phyloP scores from a whole-genome alignment of 768 basidiomycete genomes.

The Kondoa subrosea region DNA sequence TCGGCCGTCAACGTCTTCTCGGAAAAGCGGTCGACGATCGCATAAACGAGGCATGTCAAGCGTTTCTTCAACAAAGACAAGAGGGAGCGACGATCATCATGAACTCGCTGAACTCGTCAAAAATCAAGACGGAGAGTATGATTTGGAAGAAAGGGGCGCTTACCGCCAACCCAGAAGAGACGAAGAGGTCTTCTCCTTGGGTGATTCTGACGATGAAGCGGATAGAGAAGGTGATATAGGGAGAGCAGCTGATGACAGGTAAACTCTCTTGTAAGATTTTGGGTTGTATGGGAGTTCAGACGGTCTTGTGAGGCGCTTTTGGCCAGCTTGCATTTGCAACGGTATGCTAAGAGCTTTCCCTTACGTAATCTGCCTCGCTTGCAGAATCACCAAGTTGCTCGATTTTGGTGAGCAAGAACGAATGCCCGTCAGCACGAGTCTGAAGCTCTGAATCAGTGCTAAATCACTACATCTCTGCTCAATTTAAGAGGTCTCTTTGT shows the following conservation, averaged over 20 bases:
- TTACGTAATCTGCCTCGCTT: too few relatives aligned
- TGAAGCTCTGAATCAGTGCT: too few relatives aligned
- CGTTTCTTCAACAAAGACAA: neutral
- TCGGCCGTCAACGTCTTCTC: neutral
- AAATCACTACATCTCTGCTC: too few relatives aligned
- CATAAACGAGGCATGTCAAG: neutral
- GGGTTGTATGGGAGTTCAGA: neutral
- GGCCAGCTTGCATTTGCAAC: too few relatives aligned
- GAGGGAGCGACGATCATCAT: neutral
- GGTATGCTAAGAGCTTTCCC: too few relatives aligned
- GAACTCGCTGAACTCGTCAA: neutral
- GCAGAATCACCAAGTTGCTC: too few relatives aligned
- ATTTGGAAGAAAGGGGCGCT: neutral
- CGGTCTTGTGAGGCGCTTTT: neutral
- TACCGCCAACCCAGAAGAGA: neutral
- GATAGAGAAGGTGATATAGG: neutral
- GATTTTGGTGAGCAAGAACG: too few relatives aligned
- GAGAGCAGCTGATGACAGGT: neutral
- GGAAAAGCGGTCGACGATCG: neutral
- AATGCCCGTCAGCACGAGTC: too few relatives aligned
- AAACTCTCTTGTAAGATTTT: neutral
- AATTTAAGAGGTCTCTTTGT: too few relatives aligned
- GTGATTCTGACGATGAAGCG: neutral
- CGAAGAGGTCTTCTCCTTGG: neutral
- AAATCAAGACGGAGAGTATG: neutral